Conservation (phyloP, 2,329 filamentous ascomycete genomes). For the Dactylellina cionopaga region DNA sequence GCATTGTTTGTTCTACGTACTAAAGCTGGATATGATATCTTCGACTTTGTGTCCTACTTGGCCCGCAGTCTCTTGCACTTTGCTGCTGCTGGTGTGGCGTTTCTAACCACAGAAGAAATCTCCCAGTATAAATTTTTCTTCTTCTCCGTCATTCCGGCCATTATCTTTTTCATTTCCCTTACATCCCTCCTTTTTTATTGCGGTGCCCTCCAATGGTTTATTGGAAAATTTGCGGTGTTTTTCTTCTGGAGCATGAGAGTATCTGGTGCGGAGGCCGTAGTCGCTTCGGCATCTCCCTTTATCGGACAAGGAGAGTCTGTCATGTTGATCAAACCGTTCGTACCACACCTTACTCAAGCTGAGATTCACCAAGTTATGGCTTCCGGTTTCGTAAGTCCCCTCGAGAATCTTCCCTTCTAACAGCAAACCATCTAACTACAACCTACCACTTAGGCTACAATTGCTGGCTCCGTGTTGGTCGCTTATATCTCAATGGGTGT, state of each 20-base stretch:
- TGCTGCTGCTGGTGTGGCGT: constrained; percentile 75
- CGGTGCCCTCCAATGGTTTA: constrained; percentile 86
- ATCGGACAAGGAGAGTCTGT: constrained; percentile 94
- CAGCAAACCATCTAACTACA: not conserved
- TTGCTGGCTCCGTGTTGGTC: constrained; percentile 85
- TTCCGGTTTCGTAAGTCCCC: constrained; percentile 69
- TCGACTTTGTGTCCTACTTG: constrained; percentile 83
- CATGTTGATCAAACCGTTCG: constrained; percentile 89
- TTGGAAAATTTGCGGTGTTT: constrained; percentile 85
- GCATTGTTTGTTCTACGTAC: constrained; percentile 89
- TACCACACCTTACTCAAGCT: constrained; percentile 83
- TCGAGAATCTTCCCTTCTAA: not conserved
- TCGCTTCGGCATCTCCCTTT: constrained; percentile 90
- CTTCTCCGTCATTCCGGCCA: constrained; percentile 81
- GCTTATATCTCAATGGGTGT: constrained; percentile 86
- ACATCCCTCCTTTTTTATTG: constrained; percentile 86
- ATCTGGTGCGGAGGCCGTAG: constrained; percentile 91
- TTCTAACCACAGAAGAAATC: constrained; percentile 70
- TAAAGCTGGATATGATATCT: constrained; percentile 84
- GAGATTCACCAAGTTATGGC: constrained; percentile 94
- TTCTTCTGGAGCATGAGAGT: constrained; percentile 91
- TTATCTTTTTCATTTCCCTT: constrained; percentile 96
- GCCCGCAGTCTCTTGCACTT: constrained; percentile 80
- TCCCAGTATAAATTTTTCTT: constrained; percentile 73
- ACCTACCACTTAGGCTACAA: constrained; percentile 73